Evolutionary conservation across 441 rosid genomes (phyloP).

Genomic region (Gossypium lobatum): DNA sequence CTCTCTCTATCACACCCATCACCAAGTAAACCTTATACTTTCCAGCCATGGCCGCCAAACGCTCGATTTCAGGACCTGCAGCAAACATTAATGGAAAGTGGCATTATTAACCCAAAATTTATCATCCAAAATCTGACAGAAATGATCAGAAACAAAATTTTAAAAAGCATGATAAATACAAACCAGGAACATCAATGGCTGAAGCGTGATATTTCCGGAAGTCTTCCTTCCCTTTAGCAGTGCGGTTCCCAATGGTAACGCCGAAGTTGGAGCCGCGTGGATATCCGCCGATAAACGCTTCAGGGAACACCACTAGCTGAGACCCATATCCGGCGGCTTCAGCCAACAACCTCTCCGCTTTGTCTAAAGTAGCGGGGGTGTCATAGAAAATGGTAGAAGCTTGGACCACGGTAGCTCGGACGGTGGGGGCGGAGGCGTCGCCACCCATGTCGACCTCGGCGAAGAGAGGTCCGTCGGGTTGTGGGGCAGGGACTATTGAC

Average conservation of each 20-base stretch:
- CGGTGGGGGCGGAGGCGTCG: constrained; percentile 42
- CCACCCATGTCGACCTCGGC: constrained; percentile 76
- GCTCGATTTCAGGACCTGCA: constrained; percentile 77
- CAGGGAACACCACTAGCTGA: constrained; percentile 86
- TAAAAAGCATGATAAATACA: not conserved
- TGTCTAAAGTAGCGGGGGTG: constrained; percentile 81
- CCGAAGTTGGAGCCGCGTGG: constrained; percentile 87
- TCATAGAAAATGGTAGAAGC: constrained; percentile 88
- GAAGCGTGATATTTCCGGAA: constrained; percentile 80
- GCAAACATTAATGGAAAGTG: not conserved
- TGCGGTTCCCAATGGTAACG: constrained; percentile 56
- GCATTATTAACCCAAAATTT: not conserved
- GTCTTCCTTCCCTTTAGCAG: constrained; percentile 76
- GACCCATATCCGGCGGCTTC: constrained; percentile 80
- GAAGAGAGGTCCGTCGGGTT: constrained; percentile 36
- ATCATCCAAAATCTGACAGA: not conserved
- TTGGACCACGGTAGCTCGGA: constrained; percentile 88
- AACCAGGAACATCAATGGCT: constrained; percentile 87
- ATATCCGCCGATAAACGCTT: constrained; percentile 87
- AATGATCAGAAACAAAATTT: not conserved
- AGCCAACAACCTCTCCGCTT: constrained; percentile 79
- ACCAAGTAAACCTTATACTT: constrained; percentile 72
- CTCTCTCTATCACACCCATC: constrained; percentile 88
- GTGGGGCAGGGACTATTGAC: constrained; percentile 39
- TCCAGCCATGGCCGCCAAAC: constrained; percentile 81